Conservation (phyloP, 192 early-diverging fungal species). For the Allomyces arbusculus region DNA sequence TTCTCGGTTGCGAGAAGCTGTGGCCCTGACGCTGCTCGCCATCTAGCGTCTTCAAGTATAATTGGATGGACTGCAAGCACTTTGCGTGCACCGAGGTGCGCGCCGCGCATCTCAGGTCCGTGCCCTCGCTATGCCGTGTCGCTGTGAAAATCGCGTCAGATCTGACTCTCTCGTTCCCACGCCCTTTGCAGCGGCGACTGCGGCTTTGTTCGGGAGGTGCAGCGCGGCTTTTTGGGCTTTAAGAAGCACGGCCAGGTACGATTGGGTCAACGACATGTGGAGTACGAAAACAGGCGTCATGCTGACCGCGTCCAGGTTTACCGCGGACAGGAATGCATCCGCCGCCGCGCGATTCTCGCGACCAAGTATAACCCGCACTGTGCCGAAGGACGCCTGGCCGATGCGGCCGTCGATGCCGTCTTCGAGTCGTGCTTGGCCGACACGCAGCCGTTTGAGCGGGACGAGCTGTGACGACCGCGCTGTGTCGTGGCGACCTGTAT, state of each 20-base stretch:
- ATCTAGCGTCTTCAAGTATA: conserved; percentile 6
- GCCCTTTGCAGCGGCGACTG: neutral
- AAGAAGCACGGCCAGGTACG: neutral
- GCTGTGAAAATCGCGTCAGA: neutral
- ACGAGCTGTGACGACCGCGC: too few relatives aligned
- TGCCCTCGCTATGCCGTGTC: neutral
- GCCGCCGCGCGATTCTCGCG: conserved; percentile 17
- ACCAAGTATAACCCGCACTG: conserved; percentile 18
- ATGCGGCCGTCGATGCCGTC: conserved; percentile 21
- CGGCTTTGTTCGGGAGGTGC: neutral
- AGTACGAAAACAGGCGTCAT: neutral
- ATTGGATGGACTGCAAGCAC: conserved; percentile 23
- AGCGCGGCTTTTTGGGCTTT: neutral
- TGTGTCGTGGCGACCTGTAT: too few relatives aligned
- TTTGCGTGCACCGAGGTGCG: conserved; percentile 32
- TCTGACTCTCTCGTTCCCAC: neutral
- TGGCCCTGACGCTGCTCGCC: neutral
- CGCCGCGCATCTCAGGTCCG: conserved; percentile 13
- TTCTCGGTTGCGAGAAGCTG: neutral
- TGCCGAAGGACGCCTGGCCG: conserved; percentile 15
- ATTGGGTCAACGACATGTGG: neutral
- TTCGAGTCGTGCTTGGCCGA: conserved; percentile 25
- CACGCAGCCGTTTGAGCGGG: conserved; percentile 23
- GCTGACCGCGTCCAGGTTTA: neutral
- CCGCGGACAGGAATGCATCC: conserved; percentile 16